Conservation (phyloP, 23 red algal species). For the Gracilaria domingensis region DNA sequence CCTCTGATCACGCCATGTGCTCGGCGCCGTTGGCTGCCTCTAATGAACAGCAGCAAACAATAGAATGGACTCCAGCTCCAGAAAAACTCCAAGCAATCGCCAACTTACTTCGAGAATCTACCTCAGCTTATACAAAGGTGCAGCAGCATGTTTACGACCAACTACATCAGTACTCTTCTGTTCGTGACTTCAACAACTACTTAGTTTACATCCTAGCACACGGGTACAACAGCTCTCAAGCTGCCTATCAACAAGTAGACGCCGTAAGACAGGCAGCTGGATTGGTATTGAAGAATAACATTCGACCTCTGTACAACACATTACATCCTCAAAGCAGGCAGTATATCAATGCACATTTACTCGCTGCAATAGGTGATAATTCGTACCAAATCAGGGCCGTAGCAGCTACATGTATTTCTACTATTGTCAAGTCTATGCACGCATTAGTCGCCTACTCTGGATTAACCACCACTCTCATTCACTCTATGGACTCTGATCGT, state of each 20-base stretch:
- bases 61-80: constrained; percentile 51
- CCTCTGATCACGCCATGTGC: background rate
- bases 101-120: constrained; percentile 58
- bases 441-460: constrained; percentile 52
- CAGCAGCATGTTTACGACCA: constrained; percentile 70
- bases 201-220: constrained; percentile 85
- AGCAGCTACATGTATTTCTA: constrained; percentile 78
- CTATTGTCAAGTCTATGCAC: constrained; percentile 56
- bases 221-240: constrained; percentile 14
- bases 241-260: constrained; percentile 39
- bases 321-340: constrained; percentile 60
- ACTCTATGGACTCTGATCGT: constrained; percentile 58
- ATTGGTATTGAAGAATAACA: constrained; percentile 88
- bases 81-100: constrained; percentile 47
- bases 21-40: constrained; percentile 22
- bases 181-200: constrained; percentile 85
- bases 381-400: constrained; percentile 58
- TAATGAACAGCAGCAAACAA: constrained; percentile 26
- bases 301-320: constrained; percentile 66
- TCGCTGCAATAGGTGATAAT: constrained; percentile 79
- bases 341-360: constrained; percentile 74
- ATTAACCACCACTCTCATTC: constrained; percentile 70
- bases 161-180: constrained; percentile 68
- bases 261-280: constrained; percentile 82
- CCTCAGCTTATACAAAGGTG: constrained; percentile 50